Evolutionary conservation across 2,329 filamentous ascomycete species (phyloP), one percentile per base, ranked within the genome.

Genomic region (Sporothrix globosa): DNA sequence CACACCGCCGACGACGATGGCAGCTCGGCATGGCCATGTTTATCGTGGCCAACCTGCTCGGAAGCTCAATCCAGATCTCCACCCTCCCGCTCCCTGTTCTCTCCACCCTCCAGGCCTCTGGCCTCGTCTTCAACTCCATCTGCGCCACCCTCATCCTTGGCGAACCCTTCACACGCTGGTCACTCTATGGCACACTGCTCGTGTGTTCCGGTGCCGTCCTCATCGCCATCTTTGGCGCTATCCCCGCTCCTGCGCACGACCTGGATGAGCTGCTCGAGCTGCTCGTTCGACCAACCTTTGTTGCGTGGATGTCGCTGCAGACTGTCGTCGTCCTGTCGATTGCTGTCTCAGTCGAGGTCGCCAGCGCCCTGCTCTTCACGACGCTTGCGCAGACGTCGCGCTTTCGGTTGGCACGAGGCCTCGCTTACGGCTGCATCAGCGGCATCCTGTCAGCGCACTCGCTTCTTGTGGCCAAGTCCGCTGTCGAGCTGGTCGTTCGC

Each of bases 21-120:
- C 96, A 97, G 87, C 84, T 96, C 73, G 96, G 96, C 71, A 98
- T 99, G 94, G 88, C 90, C 78, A 96, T 99, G 89, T 99, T 99
- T 81, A 89, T 99, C 74, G 85, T 97, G 75, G 92, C 96, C 73
- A 99, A 99, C 79, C 86, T 99, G 70, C 86, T 98, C 69, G 96
- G 96, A 72, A 97, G 94, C 82, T 95, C 93, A 50, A 96, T 99
- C 71, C 96, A 99, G 81, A 98, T 99, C 78, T 97, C 96, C 41
- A 97, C 95, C 0, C 85, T 99, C 58, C 96, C 96, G 19, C 85
- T 99, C 27, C 96, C 96, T 24, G 93, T 99, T 6, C 87, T 99
- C 46, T 98, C 95, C 70, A 97, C 96, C 0, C 84, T 99, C 50
- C 96, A 99, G 82, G 95, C 95, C 21, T 97, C 95, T 3, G 96